phyloP scores from a whole-genome alignment of 768 basidiomycete genomes.

The Trametes elegans region DNA sequence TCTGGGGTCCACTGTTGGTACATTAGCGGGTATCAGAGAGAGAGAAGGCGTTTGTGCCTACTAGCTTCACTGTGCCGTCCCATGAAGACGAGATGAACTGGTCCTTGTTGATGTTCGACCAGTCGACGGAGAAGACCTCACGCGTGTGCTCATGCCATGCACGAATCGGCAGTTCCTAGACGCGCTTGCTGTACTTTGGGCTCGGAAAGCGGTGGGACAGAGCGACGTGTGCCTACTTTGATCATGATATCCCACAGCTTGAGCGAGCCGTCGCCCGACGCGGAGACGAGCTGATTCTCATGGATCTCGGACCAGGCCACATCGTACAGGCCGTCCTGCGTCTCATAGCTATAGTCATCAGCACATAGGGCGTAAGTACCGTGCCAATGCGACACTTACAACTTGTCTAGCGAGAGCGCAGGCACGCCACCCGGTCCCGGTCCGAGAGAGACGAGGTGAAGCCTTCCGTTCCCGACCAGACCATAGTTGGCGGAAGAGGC shows the following conservation, averaged over 20 bases:
- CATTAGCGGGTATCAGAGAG: not conserved
- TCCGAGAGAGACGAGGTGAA: conserved; percentile 61
- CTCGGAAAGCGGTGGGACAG: conserved; percentile 7
- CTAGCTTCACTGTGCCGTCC: conserved; percentile 90
- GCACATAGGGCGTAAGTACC: conserved; percentile 17
- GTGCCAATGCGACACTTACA: conserved; percentile 45
- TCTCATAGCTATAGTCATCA: conserved; percentile 75
- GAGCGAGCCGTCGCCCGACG: conserved; percentile 88
- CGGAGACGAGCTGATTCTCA: conserved; percentile 89
- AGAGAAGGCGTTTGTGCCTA: conserved; percentile 37
- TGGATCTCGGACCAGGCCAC: conserved; percentile 94
- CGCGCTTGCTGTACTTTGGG: conserved; percentile 32
- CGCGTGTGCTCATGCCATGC: conserved; percentile 93
- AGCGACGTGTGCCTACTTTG: conserved; percentile 48
- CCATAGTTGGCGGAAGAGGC: conserved; percentile 93
- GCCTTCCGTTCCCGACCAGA: conserved; percentile 90
- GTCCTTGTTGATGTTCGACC: conserved; percentile 92
- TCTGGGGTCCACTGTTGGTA: conserved; percentile 80
- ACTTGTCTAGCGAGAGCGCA: conserved; percentile 57
- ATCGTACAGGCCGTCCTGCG: conserved; percentile 88
- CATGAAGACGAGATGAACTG: conserved; percentile 85
- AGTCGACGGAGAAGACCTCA: conserved; percentile 92
- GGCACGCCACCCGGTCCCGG: conserved; percentile 45
- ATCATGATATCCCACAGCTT: conserved; percentile 88
- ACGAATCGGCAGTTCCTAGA: conserved; percentile 83